These are phyloP conservation scores for Pezicula radicicola DNA, from an alignment of 2,329 filamentous ascomycete species.

Conservation along the genomic window DNA sequence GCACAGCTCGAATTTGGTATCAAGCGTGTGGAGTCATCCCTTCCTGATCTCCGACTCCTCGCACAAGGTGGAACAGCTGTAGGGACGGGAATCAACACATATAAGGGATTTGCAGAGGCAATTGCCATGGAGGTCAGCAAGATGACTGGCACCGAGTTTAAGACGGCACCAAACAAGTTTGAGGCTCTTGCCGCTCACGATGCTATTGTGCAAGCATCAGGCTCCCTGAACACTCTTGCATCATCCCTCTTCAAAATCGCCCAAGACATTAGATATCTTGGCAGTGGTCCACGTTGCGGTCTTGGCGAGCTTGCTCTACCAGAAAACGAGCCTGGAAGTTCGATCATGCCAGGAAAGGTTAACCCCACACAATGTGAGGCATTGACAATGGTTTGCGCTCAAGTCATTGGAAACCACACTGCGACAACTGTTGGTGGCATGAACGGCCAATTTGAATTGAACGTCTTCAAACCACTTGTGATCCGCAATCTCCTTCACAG, in stretches of 20 bases:
- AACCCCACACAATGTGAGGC: constrained; percentile 99
- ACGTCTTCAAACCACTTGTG: constrained; percentile 97
- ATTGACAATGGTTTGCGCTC: constrained; percentile 94
- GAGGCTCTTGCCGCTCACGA: constrained; percentile 96
- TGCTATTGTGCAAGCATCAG: constrained; percentile 90
- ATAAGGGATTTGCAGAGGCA: constrained; percentile 89
- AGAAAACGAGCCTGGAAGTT: constrained; percentile 96
- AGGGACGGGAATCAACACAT: constrained; percentile 96
- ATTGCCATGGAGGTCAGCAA: constrained; percentile 88
- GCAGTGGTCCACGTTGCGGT: constrained; percentile 91
- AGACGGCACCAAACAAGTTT: constrained; percentile 98
- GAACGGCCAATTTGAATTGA: constrained; percentile 98
- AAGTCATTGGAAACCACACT: constrained; percentile 97
- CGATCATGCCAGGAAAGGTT: constrained; percentile 99
- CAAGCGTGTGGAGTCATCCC: constrained; percentile 75
- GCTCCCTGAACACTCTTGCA: constrained; percentile 89
- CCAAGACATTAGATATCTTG: constrained; percentile 95
- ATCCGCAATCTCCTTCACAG: constrained; percentile 96
- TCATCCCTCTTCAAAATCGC: constrained; percentile 95
- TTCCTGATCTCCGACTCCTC: constrained; percentile 81
- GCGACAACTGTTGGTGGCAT: constrained; percentile 92
- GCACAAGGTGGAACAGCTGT: constrained; percentile 97
- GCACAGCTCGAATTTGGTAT: constrained; percentile 91
- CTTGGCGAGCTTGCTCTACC: constrained; percentile 90
- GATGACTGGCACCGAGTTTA: constrained; percentile 90